Base-by-base conservation (phyloP, 2,329 filamentous ascomycete genomes). In the Stachybotrys echinatus region DNA sequence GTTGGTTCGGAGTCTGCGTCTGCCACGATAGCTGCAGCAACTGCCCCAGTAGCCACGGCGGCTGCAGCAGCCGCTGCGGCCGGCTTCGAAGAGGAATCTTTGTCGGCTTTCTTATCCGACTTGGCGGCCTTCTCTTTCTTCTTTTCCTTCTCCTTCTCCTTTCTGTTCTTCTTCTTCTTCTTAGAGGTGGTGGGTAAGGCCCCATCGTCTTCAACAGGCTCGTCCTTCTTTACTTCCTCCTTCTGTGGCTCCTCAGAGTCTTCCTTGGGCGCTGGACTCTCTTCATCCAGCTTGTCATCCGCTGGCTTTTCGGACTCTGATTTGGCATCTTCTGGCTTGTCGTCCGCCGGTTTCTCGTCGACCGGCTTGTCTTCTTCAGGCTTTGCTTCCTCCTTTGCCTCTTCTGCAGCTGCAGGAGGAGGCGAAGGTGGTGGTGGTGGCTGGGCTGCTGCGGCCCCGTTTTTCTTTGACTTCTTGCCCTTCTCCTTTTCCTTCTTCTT, bases 401-500 rank as follows among this genome's bases (percentile, higher is more conserved):
- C 3, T 20, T 22, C 42, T 4, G 21, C 19, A 10, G 42, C 18
- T 44, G 17, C n/a, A 21, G n/a, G 10, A 10, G 7, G 6, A 21
- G 8, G 42, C 12, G 17, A 8, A 14, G 42, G 22, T 44, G 42
- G 2, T 22, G 42, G 42, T 21, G 42, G 23, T 6, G 23, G 23
- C 12, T 46, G 14, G 34, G 12, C 17, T 46, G 44, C 4, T 23
- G 44, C 2, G 6, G 48, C 42, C 8, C 54, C 45, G 23, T 51
- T 52, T 47, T 57, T 58, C 57, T 61, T 63, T 22, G 23, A 47
- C 42, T 52, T 54, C 44, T 54, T 52, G 39, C 53, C 52, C 18
- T 54, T 53, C 54, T 56, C 56, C 50, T 56, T 57, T 40, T 54
- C 54, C 50, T 53, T 43, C 38, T 54, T 60, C 42, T 55, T 58